phyloP scores from a whole-genome alignment of 192 early-diverging fungal species.

The Dissophora ornata region DNA sequence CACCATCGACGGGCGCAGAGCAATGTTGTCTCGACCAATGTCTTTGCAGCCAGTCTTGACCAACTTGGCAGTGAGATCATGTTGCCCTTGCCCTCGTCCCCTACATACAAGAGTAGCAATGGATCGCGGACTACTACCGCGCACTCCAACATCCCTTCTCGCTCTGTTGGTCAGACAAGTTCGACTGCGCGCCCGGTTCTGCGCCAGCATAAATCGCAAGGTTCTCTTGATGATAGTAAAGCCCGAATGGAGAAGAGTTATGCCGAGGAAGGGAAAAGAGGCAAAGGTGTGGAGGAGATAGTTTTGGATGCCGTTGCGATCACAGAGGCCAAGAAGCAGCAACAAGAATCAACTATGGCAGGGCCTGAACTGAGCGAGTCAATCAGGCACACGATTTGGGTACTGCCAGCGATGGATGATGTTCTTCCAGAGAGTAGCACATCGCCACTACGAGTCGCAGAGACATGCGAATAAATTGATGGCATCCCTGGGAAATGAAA shows the following conservation, averaged over 20 bases:
- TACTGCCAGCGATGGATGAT: background rate
- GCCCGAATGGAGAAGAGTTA: too few relatives aligned
- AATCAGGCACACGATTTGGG: background rate
- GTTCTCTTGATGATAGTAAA: background rate
- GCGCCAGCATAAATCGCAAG: background rate
- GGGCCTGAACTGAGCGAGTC: background rate
- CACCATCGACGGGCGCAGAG: conserved; percentile 2
- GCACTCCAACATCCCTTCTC: background rate
- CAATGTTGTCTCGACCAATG: conserved; percentile 1
- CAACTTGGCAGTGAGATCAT: background rate
- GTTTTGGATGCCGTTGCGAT: conserved; percentile 2
- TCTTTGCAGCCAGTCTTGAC: background rate
- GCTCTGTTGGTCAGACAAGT: background rate
- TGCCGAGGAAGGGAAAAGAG: too few relatives aligned
- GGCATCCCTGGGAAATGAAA: too few relatives aligned
- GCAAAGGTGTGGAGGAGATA: background rate
- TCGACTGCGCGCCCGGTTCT: background rate
- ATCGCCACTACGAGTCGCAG: too few relatives aligned
- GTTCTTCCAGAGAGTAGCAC: background rate
- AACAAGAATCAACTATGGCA: background rate
- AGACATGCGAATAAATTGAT: too few relatives aligned
- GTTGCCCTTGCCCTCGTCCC: background rate
- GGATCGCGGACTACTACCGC: background rate
- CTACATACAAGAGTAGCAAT: background rate
- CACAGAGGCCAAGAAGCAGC: conserved; percentile 3